These are phyloP conservation scores for Botryotinia globosa DNA, from an alignment of 2,329 filamentous ascomycete genomes.

Conservation along the genomic window DNA sequence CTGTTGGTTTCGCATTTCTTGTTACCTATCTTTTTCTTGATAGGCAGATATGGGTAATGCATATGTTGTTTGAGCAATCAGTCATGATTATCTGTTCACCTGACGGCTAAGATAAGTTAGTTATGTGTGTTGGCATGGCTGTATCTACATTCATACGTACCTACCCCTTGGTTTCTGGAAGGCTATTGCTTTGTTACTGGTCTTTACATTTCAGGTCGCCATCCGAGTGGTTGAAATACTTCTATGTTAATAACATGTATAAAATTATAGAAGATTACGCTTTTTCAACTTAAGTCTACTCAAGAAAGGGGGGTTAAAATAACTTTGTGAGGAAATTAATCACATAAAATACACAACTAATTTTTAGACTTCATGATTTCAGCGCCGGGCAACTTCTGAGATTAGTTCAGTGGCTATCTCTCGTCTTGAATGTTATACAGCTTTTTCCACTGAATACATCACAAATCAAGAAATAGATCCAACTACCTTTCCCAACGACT, in stretches of 20 bases:
- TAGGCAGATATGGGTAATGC: neutral
- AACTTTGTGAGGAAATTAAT: neutral
- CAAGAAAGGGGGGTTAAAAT: neutral
- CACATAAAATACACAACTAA: neutral
- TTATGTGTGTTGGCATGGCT: neutral
- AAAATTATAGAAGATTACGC: neutral
- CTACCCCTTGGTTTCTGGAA: no score
- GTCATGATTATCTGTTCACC: neutral
- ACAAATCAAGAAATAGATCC: neutral
- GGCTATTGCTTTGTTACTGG: neutral
- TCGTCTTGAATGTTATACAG: neutral
- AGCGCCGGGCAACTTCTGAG: neutral
- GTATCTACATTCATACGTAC: neutral
- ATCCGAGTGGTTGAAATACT: neutral
- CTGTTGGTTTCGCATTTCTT: no score
- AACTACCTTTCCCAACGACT: neutral
- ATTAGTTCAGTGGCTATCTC: neutral
- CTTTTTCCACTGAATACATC: neutral
- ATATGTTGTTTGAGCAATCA: neutral
- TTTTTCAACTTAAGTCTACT: no score
- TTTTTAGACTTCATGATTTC: neutral
- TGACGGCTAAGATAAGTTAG: neutral
- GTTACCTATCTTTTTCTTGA: neutral
- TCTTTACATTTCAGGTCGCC: neutral
- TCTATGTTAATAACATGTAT: neutral